Percentiles rank a stretch among this genome's conserved stretches.
phyloP scores from a whole-genome alignment of 148 eudicot species.

The Bassia scoparia region DNA sequence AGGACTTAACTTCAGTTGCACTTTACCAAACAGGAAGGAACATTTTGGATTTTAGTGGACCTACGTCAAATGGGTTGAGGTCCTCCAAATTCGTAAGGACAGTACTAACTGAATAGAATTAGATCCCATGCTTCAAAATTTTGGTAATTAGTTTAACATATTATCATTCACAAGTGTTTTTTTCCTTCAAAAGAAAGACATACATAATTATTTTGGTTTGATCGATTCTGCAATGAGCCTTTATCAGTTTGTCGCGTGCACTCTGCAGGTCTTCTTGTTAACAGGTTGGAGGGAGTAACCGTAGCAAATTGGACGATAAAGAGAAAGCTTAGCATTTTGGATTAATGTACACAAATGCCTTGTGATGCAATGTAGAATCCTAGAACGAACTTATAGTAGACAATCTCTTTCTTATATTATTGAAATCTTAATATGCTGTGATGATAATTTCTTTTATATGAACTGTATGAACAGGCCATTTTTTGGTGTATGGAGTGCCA shows the following conservation, averaged over 20 bases:
- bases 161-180: background rate
- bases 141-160: slow-evolving; percentile 42
- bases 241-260: background rate
- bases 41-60: too few species aligned
- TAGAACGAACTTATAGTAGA: background rate
- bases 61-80: too few species aligned
- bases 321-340: slow-evolving; percentile 97
- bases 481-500: slow-evolving; percentile 71
- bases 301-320: slow-evolving; percentile 63
- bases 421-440: background rate
- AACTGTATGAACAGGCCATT: slow-evolving; percentile 46
- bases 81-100: too few species aligned
- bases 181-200: too few species aligned
- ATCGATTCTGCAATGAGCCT: background rate
- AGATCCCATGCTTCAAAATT: slow-evolving; percentile 52
- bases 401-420: background rate
- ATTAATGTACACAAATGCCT: slow-evolving; percentile 86
- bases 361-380: slow-evolving; percentile 79
- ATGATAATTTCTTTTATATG: background rate
- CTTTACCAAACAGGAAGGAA: too few species aligned
- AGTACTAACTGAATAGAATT: too few species aligned
- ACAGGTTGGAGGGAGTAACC: too few species aligned
- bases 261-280: slow-evolving; percentile 66
- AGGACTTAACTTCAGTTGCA: too few species aligned
- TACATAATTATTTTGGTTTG: background rate